Evolutionary conservation across 2,329 filamentous ascomycete genomes (phyloP).

Genomic region (Ascochyta viciae-villosae): DNA sequence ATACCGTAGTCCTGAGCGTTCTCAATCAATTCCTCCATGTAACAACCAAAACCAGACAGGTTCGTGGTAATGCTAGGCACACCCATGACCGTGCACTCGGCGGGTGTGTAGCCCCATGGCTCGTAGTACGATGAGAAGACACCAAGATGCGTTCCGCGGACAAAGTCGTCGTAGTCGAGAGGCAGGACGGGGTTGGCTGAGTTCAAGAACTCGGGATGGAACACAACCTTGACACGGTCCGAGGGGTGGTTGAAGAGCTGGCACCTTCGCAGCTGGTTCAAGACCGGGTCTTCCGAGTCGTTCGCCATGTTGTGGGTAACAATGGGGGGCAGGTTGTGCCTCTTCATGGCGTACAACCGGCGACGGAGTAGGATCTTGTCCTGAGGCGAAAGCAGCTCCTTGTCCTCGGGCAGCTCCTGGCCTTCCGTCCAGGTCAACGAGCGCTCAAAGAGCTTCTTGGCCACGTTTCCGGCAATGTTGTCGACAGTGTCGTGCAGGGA

Average conservation of each 20-base stretch:
- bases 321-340: conserved; percentile 86
- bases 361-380: conserved; percentile 92
- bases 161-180: conserved; percentile 97
- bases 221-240: conserved; percentile 96
- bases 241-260: conserved; percentile 96
- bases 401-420: conserved; percentile 91
- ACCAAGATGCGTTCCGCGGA: conserved; percentile 93
- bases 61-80: conserved; percentile 98
- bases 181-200: conserved; percentile 94
- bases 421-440: conserved; percentile 96
- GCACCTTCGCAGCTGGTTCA: conserved; percentile 94
- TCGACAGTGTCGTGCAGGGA: conserved; percentile 91
- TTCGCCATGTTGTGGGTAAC: conserved; percentile 99
- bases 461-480: conserved; percentile 90
- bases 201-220: conserved; percentile 97
- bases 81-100: conserved; percentile 98
- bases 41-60: conserved; percentile 95
- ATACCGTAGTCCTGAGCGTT: conserved; percentile 98
- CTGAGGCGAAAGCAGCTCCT: conserved; percentile 89
- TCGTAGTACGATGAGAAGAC: conserved; percentile 99
- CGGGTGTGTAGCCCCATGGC: conserved; percentile 98
- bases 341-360: conserved; percentile 95
- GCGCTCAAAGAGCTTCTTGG: conserved; percentile 91
- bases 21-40: conserved; percentile 99
- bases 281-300: conserved; percentile 87